These are phyloP conservation scores for Verruconis gallopava DNA, from an alignment of 2,329 filamentous ascomycete species.

Conservation along the genomic window DNA sequence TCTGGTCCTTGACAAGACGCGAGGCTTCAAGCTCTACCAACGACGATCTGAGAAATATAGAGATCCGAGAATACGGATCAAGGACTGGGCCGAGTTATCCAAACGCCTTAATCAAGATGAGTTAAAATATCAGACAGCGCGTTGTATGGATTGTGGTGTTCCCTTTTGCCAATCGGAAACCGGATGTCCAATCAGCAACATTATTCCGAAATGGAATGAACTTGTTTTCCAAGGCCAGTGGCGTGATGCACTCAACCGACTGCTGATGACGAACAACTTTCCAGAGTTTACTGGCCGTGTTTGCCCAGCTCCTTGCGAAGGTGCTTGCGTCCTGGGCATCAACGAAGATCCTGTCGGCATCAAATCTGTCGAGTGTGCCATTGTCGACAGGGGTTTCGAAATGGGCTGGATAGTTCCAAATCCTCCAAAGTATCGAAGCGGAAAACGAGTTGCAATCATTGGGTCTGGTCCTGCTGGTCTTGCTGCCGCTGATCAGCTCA, in stretches of 20 bases:
- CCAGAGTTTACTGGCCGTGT: slow-evolving; percentile 96
- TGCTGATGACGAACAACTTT: slow-evolving; percentile 97
- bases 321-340: slow-evolving; percentile 89
- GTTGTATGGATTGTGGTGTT: slow-evolving; percentile 98
- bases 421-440: slow-evolving; percentile 66
- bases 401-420: slow-evolving; percentile 94
- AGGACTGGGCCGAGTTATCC: slow-evolving; percentile 88
- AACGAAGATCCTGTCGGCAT: slow-evolving; percentile 96
- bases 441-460: slow-evolving; percentile 79
- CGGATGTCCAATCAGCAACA: slow-evolving; percentile 91
- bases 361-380: slow-evolving; percentile 96
- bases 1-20: slow-evolving; percentile 91
- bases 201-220: slow-evolving; percentile 96
- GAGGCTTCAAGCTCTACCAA: slow-evolving; percentile 94
- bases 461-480: slow-evolving; percentile 88
- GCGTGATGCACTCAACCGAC: slow-evolving; percentile 79
- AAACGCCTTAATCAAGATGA: slow-evolving; percentile 83
- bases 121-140: slow-evolving; percentile 89
- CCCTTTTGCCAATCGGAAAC: slow-evolving; percentile 96
- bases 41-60: slow-evolving; percentile 90
- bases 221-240: slow-evolving; percentile 64
- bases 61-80: slow-evolving; percentile 65
- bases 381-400: slow-evolving; percentile 94
- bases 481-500: slow-evolving; percentile 83
- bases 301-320: slow-evolving; percentile 91